Evolutionary conservation across 305 asterid species (phyloP), one percentile per base, ranked within the genome.

Genomic region (Salvia sclarea): DNA sequence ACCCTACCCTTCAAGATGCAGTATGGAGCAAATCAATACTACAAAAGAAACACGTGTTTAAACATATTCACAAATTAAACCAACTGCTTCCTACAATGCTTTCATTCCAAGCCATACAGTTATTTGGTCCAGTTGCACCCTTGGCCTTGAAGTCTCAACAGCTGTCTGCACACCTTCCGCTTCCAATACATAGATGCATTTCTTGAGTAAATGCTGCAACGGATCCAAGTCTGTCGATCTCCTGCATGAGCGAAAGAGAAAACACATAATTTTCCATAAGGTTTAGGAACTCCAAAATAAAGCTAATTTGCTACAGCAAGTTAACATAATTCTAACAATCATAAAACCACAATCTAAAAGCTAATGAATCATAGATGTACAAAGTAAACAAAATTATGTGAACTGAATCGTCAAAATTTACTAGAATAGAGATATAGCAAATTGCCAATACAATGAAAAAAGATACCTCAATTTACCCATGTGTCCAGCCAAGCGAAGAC

Each of bases 91-190:
- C 84, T 91, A 95, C 99, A 95, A 75, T 83, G 96, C 86, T 83
- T 95, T 95, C 86, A 95, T 89, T 84, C 99, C 98, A 80, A 95
- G 93, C 99, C 99, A 95, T 77, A 95, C 96, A 70, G 99, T 79
- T 69, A 82, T 68, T 61, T 88, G 89, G 71, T 95, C 98, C 84
- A 91, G 81, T 78, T 89, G 92, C 73, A 88, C 78, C 89, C 99
- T 91, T 48, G 95, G 90, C 85, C 99, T 88, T 73, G 90, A 77
- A 79, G 83, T 64, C 77, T 76, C 87, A 48, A 50, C 62, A 63
- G 75, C 70, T 45, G 74, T 61, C 75, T 79, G 83, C 79, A 65
- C n/a, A 45, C 73, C 77, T 57, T 95, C 99, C 33, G 87, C 71
- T 81, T 92, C 96, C 89, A 95, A 78, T 80, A 87, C 56, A 70